phyloP scores from a whole-genome alignment of 805 yeast species.

The Kuraishia floccosa region DNA sequence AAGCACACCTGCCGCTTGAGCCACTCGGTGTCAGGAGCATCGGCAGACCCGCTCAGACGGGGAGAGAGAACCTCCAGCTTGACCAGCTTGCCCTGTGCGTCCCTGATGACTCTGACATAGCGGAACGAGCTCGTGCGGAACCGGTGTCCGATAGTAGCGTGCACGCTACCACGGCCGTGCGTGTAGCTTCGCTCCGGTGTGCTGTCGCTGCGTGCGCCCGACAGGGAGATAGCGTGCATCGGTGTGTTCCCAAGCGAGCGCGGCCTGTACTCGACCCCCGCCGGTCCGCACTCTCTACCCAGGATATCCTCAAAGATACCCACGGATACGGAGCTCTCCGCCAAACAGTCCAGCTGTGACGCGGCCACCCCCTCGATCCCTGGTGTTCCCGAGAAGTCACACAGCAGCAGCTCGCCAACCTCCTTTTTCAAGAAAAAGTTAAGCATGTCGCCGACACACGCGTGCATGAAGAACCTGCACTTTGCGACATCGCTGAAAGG shows the following conservation, averaged over 20 bases:
- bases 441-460: constrained; percentile 10
- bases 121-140: constrained; percentile 4
- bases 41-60: constrained; percentile 7
- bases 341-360: too few species aligned
- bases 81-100: constrained; percentile 23
- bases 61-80: constrained; percentile 20
- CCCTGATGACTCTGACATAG: constrained; percentile 26
- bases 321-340: too few species aligned
- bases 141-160: too few species aligned
- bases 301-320: not conserved
- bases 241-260: not conserved
- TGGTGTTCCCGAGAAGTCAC: constrained; percentile 4
- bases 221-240: not conserved
- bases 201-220: too few species aligned
- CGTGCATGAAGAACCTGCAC: constrained; percentile 17
- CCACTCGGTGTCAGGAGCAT: constrained; percentile 16
- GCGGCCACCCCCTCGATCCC: not conserved
- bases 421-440: constrained; percentile 13
- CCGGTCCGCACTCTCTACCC: not conserved
- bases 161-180: too few species aligned
- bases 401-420: constrained; percentile 8
- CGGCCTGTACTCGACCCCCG: not conserved
- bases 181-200: too few species aligned
- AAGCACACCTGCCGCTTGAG: constrained; percentile 26
- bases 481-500: constrained; percentile 18